A percentile compares a stretch with the other conserved stretches of the same genome.
phyloP scores from a whole-genome alignment of 2,329 filamentous ascomycete genomes.

The Sphaerulina populicola region DNA sequence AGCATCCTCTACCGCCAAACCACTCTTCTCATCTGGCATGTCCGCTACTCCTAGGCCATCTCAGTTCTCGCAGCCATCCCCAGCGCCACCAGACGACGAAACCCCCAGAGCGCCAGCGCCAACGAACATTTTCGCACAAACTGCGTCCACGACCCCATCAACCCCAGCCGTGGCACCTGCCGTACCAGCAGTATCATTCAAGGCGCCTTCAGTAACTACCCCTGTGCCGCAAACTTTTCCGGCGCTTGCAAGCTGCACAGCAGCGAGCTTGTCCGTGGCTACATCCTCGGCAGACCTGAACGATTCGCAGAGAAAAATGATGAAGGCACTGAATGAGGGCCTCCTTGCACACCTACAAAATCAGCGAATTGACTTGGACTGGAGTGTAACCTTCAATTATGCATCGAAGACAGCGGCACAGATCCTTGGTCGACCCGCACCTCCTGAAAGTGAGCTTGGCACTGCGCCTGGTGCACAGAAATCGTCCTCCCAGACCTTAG shows the following conservation, averaged over 20 bases:
- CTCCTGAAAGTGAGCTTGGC: conserved; percentile 8
- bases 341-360: conserved; percentile 23
- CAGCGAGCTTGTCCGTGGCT: background rate
- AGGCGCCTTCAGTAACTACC: conserved; percentile 15
- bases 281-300: background rate
- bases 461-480: conserved; percentile 4
- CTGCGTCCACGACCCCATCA: conserved; percentile 3
- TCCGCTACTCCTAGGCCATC: conserved; percentile 4
- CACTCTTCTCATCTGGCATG: conserved; percentile 6
- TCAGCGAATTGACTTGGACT: conserved; percentile 24
- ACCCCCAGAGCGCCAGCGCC: conserved; percentile 6
- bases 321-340: conserved; percentile 26
- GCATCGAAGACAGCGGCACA: conserved; percentile 23
- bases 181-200: conserved; percentile 8
- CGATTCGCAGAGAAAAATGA: conserved; percentile 9
- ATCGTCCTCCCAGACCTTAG: background rate
- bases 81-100: background rate
- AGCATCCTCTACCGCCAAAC: conserved; percentile 11
- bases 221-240: conserved; percentile 9
- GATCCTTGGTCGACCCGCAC: conserved; percentile 15
- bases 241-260: conserved; percentile 3
- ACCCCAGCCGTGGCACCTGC: conserved; percentile 11
- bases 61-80: conserved; percentile 9
- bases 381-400: conserved; percentile 25
- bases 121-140: conserved; percentile 12